phyloP scores from a whole-genome alignment of 129 eudicot species.

The Escallonia herrerae region DNA sequence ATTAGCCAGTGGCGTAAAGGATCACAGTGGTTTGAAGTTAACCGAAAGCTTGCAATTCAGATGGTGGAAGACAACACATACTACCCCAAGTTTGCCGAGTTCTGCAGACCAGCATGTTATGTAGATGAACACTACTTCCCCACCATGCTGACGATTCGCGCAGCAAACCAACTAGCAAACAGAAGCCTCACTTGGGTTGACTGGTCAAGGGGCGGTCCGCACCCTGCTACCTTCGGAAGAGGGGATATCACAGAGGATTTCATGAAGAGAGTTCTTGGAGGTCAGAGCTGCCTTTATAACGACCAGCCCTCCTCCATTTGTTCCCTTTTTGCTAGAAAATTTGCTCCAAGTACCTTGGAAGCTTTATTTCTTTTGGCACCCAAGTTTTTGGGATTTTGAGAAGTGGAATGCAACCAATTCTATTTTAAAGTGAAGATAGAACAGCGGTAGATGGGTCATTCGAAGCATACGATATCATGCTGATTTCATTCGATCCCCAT shows the following conservation, averaged over 20 bases:
- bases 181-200: slow-evolving; percentile 63
- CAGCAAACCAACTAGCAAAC: slow-evolving; percentile 46
- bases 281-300: slow-evolving; percentile 48
- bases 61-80: slow-evolving; percentile 55
- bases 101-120: slow-evolving; percentile 65
- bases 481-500: background rate
- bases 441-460: background rate
- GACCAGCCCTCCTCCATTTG: slow-evolving; percentile 41
- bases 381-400: slow-evolving; percentile 53
- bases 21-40: slow-evolving; percentile 92
- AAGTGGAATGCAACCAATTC: background rate
- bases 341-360: slow-evolving; percentile 77
- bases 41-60: slow-evolving; percentile 59
- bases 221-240: slow-evolving; percentile 61
- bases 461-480: background rate
- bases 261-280: slow-evolving; percentile 49
- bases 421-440: background rate
- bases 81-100: slow-evolving; percentile 63
- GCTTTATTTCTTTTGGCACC: slow-evolving; percentile 51
- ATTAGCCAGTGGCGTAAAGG: slow-evolving; percentile 90
- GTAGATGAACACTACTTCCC: slow-evolving; percentile 73
- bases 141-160: slow-evolving; percentile 44
- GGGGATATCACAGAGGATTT: slow-evolving; percentile 46
- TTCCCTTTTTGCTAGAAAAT: slow-evolving; percentile 70
- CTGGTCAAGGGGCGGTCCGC: slow-evolving; percentile 72